phyloP scores from a whole-genome alignment of 306 rosid genomes.

The Parietaria judaica region DNA sequence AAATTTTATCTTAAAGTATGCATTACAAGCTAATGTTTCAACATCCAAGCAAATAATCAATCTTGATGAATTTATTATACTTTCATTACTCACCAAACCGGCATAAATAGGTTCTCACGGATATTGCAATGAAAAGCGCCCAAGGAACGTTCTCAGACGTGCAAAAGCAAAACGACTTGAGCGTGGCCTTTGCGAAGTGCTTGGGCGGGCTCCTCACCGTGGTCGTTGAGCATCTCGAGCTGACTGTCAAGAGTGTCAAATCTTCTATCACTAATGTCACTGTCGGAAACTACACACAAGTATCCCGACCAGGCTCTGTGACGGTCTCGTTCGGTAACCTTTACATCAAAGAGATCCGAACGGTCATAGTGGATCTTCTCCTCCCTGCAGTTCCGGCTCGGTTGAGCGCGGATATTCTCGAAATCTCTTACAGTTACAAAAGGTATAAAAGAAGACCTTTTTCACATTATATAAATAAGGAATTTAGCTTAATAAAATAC shows the following conservation, averaged over 20 bases:
- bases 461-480: no score
- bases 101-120: constrained; percentile 5
- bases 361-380: constrained; percentile 3
- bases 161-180: constrained; percentile 8
- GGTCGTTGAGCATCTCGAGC: constrained; percentile 28
- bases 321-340: constrained; percentile 4
- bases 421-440: background rate
- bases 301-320: background rate
- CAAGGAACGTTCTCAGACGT: constrained; percentile 24
- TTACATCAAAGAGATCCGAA: constrained; percentile 8
- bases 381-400: background rate
- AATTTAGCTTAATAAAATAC: no score
- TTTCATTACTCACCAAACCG: no score
- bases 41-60: no score
- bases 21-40: no score
- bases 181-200: constrained; percentile 22
- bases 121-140: constrained; percentile 16
- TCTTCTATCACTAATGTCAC: background rate
- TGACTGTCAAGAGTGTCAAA: constrained; percentile 6
- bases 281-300: constrained; percentile 6
- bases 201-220: constrained; percentile 33
- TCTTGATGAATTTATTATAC: no score
- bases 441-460: background rate
- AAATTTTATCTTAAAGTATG: no score
- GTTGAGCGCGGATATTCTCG: background rate